Percentiles rank a stretch among this genome's conserved stretches.
These are phyloP conservation scores for Blastomyces silverae DNA, from an alignment of 2,329 filamentous ascomycete species.

Conservation along the genomic window DNA sequence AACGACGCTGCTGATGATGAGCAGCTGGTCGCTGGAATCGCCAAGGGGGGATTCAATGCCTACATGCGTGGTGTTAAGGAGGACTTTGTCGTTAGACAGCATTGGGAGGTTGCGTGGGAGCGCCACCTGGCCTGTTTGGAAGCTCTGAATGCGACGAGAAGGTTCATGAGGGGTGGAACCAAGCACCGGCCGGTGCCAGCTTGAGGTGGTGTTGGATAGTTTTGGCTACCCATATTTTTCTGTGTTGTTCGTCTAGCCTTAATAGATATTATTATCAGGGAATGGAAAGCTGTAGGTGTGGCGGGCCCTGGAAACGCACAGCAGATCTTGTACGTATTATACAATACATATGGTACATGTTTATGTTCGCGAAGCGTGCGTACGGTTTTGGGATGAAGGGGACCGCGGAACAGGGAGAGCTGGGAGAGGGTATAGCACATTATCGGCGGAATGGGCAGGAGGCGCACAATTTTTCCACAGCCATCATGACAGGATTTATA, in stretches of 20 bases:
- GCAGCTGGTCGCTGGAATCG: constrained; percentile 27
- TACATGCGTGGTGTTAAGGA: constrained; percentile 44
- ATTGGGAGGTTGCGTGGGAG: constrained; percentile 46
- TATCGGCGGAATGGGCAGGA: background rate
- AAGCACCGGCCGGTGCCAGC: constrained; percentile 6
- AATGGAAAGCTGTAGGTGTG: background rate
- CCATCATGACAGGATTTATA: constrained; percentile 4
- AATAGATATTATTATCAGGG: background rate
- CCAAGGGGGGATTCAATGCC: constrained; percentile 39
- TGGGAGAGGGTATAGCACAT: background rate
- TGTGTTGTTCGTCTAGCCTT: background rate
- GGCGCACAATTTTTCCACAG: background rate
- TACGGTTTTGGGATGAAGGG: background rate
- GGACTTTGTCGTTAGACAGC: constrained; percentile 40
- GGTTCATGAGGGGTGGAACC: constrained; percentile 19
- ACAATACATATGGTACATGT: background rate
- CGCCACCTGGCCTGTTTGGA: constrained; percentile 40
- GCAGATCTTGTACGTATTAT: background rate
- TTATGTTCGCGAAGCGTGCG: background rate
- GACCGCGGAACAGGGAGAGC: background rate
- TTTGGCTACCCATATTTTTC: background rate
- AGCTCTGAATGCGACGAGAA: constrained; percentile 27
- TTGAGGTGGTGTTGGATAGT: background rate
- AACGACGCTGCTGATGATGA: constrained; percentile 30
- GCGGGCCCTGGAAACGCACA: background rate